A percentile compares a stretch with the other conserved stretches of the same genome.
Conservation (phyloP, 1,284 basidiomycete genomes). For the Melanopsichium pennsylvanicum region DNA sequence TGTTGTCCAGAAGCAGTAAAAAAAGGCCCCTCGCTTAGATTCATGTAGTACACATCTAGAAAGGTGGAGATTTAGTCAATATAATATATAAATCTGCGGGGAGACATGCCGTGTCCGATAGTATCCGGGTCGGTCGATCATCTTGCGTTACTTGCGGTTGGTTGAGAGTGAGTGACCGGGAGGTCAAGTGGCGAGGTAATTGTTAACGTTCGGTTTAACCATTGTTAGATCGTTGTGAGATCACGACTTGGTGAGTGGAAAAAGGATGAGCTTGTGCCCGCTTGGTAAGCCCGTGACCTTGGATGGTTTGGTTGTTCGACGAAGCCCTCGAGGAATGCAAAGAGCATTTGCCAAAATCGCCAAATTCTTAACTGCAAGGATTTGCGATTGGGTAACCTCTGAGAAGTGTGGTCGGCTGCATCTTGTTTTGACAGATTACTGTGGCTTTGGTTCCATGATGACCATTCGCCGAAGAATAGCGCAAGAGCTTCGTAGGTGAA, state of each 20-base stretch:
- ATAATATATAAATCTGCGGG: not conserved
- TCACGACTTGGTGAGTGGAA: no score
- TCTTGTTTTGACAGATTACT: constrained; percentile 3
- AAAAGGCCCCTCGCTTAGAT: not conserved
- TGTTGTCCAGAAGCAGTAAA: constrained; percentile 20
- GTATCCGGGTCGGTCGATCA: no score
- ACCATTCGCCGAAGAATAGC: not conserved
- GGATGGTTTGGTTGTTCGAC: no score
- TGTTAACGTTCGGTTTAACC: no score
- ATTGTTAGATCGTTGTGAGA: no score
- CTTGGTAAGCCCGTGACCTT: no score
- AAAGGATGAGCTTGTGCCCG: no score
- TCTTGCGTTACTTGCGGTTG: no score
- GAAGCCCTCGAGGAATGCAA: constrained; percentile 22
- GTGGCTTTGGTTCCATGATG: not conserved
- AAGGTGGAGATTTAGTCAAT: not conserved
- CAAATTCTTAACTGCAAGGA: constrained; percentile 10
- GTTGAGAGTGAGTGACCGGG: no score
- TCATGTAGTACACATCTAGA: not conserved
- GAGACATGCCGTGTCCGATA: no score
- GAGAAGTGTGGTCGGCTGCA: not conserved
- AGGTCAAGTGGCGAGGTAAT: no score
- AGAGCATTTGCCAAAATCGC: no score
- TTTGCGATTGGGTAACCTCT: not conserved
- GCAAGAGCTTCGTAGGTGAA: constrained; percentile 1